Conservation (phyloP, 2,329 filamentous ascomycete species). For the Tolypocladium ovalisporum region DNA sequence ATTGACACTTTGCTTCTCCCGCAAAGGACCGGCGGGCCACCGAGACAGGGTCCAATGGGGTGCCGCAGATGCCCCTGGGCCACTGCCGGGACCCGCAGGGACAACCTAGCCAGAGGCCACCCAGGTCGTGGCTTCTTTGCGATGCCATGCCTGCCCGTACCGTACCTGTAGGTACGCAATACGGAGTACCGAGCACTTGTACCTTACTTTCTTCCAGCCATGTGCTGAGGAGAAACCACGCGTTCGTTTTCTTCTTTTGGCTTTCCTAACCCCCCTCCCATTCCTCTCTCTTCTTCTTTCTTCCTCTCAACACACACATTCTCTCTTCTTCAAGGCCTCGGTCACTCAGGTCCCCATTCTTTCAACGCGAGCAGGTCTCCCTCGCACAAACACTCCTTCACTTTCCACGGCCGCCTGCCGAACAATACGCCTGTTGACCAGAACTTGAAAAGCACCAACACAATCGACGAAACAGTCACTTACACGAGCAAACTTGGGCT, state of each 20-base stretch:
- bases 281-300: background rate
- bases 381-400: conserved; percentile 6
- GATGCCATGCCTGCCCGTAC: background rate
- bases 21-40: background rate
- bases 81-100: background rate
- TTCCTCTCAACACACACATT: background rate
- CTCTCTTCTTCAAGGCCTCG: background rate
- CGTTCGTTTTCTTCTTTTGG: background rate
- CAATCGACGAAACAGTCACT: background rate
- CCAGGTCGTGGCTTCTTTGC: background rate
- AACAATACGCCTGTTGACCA: background rate
- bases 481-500: background rate
- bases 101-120: background rate
- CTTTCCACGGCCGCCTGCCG: background rate
- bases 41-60: background rate
- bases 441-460: background rate
- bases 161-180: background rate
- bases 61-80: background rate
- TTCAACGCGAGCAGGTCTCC: conserved; percentile 3
- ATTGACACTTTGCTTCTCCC: background rate
- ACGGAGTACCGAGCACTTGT: background rate
- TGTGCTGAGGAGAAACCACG: background rate
- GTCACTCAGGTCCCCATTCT: conserved; percentile 2
- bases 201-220: background rate
- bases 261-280: background rate